Evolutionary conservation across 1,139 yeast genomes (phyloP), one percentile per base, ranked within the genome.

Genomic region (Kurtzmaniella quercitrusa): DNA sequence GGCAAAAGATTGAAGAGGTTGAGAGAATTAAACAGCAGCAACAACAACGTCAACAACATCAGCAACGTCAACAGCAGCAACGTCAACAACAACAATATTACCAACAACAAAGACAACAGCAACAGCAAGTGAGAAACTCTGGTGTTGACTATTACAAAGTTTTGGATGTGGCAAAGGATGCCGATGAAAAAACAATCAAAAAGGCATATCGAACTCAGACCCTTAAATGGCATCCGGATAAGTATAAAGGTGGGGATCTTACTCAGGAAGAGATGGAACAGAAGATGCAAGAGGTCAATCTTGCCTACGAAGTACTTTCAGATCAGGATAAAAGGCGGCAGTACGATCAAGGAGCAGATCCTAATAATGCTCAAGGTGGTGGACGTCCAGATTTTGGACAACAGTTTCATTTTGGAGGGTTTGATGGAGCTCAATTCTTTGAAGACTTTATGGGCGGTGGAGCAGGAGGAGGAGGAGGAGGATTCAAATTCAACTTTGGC

Each of bases 211-310:
- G 96, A 47, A 71, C 81, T 8, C 78, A 84, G 56, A 85, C 95
- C 30, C 82, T 85, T 56, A 82, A 82, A 56, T 87, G 76, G 59
- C 98, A 93, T 57, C 98, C 98, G 0, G 98, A 93, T 62, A 91
- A 93, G 62, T 80, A 84, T 55, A 82, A 80, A 57, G 74, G 75
- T 2, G 82, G 81, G 23, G 88, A 82, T 33, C 57, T 85, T 50
- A 65, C 79, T 2, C 74, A 80, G n/a, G 89, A 84, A 21, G 77
- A 85, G 48, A 84, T 85, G 34, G 95, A 88, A 60, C 69, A 70
- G 38, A 88, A 86, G 55, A 93, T 93, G 94, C 89, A 95, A 45
- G 91, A 84, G 41, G 87, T 93, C 50, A 93, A 93, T 61, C 88
- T 85, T 57, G 98, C 98, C 0, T 91, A 93, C 59, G 98, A 91